phyloP scores from a whole-genome alignment of 2,329 filamentous ascomycete species.

The Phyllosticta citrichinensis region DNA sequence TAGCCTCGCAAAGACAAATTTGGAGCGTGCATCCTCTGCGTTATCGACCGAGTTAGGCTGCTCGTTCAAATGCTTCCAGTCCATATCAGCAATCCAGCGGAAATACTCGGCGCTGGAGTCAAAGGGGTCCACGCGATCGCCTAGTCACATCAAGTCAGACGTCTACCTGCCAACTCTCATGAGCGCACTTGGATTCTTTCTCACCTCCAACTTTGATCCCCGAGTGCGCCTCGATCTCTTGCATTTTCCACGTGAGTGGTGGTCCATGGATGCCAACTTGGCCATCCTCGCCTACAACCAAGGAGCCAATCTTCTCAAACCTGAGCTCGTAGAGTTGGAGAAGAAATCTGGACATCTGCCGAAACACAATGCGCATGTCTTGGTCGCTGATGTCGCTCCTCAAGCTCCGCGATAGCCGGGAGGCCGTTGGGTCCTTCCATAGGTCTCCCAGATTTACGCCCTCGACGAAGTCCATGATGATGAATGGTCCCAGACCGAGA shows the following conservation, averaged over 20 bases:
- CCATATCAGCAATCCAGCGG: constrained; percentile 14
- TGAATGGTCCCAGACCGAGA: constrained; percentile 18
- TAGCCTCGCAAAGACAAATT: constrained; percentile 16
- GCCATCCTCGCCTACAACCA: not conserved
- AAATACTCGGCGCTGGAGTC: constrained; percentile 16
- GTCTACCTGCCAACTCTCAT: not conserved
- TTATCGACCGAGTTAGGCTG: constrained; percentile 18
- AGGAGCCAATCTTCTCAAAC: constrained; percentile 12
- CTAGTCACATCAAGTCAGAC: not conserved
- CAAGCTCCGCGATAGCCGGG: constrained; percentile 10
- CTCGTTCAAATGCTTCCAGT: constrained; percentile 16
- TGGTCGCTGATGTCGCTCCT: constrained; percentile 12
- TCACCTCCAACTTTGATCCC: constrained; percentile 7
- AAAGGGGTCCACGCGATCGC: not conserved
- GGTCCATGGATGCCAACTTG: not conserved
- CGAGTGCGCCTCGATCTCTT: constrained; percentile 14
- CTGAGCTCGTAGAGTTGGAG: constrained; percentile 12
- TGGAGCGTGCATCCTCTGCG: constrained; percentile 17
- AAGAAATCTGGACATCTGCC: constrained; percentile 8
- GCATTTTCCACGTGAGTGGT: constrained; percentile 10
- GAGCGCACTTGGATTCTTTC: not conserved
- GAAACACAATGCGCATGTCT: constrained; percentile 13
- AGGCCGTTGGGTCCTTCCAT: constrained; percentile 13
- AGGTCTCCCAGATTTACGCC: constrained; percentile 14
- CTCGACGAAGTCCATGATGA: constrained; percentile 18